A percentile compares a stretch with the other conserved stretches of the same genome.
Evolutionary conservation across 805 yeast species (phyloP).

Genomic region (Wickerhamomyces canadensis): DNA sequence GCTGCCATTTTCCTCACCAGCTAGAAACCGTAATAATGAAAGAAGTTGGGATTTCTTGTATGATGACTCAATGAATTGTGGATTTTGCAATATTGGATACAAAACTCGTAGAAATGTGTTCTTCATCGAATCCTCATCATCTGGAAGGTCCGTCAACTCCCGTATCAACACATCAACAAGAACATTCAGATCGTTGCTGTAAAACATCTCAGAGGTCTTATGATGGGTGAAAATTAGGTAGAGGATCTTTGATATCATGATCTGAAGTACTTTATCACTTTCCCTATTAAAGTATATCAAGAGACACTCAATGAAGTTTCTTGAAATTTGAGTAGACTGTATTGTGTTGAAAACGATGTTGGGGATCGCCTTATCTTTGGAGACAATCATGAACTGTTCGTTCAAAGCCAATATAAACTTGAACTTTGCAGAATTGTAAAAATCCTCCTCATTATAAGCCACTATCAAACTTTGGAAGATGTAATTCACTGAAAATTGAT

Average conservation of each 20-base stretch:
- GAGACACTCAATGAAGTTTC: conserved; percentile 60
- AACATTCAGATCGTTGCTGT: conserved; percentile 80
- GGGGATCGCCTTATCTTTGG: conserved; percentile 46
- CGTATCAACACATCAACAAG: conserved; percentile 78
- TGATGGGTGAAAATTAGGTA: conserved; percentile 65
- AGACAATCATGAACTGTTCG: conserved; percentile 79
- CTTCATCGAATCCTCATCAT: conserved; percentile 50
- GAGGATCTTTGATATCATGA: conserved; percentile 72
- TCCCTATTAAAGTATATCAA: conserved; percentile 76
- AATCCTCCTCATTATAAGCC: conserved; percentile 45
- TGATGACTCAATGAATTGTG: conserved; percentile 50
- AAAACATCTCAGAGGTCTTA: conserved; percentile 58
- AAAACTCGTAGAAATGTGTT: conserved; percentile 72
- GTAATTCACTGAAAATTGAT: conserved; percentile 40
- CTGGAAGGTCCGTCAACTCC: conserved; percentile 67
- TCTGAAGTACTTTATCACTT: conserved; percentile 62
- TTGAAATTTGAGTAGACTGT: conserved; percentile 34
- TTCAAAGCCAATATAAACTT: conserved; percentile 69
- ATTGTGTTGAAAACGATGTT: neutral
- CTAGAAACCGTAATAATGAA: conserved; percentile 45
- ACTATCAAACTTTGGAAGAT: conserved; percentile 42
- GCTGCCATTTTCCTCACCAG: conserved; percentile 22
- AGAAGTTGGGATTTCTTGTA: conserved; percentile 55
- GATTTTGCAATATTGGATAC: conserved; percentile 60
- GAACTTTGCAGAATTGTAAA: conserved; percentile 61